These are phyloP conservation scores for Ploettnerulaceae sp. DNA, from an alignment of 2,329 filamentous ascomycete species.

Conservation along the genomic window DNA sequence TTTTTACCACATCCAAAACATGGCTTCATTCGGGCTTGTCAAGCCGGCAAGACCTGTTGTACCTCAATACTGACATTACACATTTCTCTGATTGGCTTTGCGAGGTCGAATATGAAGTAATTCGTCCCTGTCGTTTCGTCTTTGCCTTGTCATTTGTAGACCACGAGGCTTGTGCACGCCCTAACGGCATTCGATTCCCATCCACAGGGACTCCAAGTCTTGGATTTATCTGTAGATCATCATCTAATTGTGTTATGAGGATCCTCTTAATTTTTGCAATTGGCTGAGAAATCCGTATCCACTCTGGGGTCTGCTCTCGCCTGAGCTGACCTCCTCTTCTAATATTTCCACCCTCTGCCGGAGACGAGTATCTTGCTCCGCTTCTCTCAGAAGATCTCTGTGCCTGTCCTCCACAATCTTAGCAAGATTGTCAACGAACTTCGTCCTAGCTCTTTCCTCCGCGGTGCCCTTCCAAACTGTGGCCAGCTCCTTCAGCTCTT, in stretches of 20 bases:
- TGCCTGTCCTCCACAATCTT: slow-evolving; percentile 75
- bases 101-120: too few species aligned
- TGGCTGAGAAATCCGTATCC: slow-evolving; percentile 36
- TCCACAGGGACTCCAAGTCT: not conserved
- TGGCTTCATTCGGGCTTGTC: too few species aligned
- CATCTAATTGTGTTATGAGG: slow-evolving; percentile 18
- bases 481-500: slow-evolving; percentile 70
- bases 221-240: not conserved
- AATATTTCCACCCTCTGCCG: slow-evolving; percentile 27
- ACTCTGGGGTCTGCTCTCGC: slow-evolving; percentile 25
- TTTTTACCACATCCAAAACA: too few species aligned
- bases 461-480: slow-evolving; percentile 93
- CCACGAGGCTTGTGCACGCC: not conserved
- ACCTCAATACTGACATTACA: too few species aligned
- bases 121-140: too few species aligned
- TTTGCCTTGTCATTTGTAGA: too few species aligned
- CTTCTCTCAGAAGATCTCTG: slow-evolving; percentile 32
- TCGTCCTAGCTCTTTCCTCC: slow-evolving; percentile 79
- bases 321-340: slow-evolving; percentile 20
- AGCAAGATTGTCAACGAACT: slow-evolving; percentile 76
- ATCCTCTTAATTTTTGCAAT: slow-evolving; percentile 34
- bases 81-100: too few species aligned
- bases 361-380: slow-evolving; percentile 28
- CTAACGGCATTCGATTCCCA: not conserved
- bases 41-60: too few species aligned